phyloP scores from a whole-genome alignment of 495 filamentous ascomycete species.

The Daldinia decipiens region DNA sequence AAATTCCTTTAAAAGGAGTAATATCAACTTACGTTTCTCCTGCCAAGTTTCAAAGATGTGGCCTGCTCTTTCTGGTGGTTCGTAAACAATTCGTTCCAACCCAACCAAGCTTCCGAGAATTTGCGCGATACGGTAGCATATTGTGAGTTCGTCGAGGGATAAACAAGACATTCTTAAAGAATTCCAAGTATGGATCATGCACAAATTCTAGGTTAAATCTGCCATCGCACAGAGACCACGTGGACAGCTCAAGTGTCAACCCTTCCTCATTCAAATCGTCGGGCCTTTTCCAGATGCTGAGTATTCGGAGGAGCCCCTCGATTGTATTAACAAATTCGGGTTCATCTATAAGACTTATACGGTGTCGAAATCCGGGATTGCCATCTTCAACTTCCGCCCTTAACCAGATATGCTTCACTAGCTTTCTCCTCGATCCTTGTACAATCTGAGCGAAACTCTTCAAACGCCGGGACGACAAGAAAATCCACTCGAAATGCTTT shows the following conservation, averaged over 20 bases:
- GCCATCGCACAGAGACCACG: not conserved
- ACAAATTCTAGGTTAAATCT: not conserved
- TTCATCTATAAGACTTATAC: not conserved
- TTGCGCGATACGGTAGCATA: not conserved
- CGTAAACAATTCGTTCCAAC: slow-evolving; percentile 14
- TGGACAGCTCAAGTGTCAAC: not conserved
- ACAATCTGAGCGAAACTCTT: not conserved
- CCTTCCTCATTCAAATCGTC: not conserved
- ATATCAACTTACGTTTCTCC: not conserved
- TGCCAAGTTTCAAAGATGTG: not conserved
- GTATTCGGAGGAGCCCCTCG: not conserved
- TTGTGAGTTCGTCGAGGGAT: not conserved
- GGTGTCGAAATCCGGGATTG: not conserved
- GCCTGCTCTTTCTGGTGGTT: not conserved
- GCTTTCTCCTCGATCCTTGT: not conserved
- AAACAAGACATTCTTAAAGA: not conserved
- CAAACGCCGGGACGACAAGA: not conserved
- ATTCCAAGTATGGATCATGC: not conserved
- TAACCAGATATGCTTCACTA: not conserved
- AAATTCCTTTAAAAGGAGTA: not conserved
- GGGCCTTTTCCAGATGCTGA: not conserved
- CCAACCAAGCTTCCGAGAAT: slow-evolving; percentile 7
- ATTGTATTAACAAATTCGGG: not conserved
- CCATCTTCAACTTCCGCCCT: not conserved
- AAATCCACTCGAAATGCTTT: not conserved